These are phyloP conservation scores for Cerioporus squamosus DNA, from an alignment of 1,284 basidiomycete species.

Conservation along the genomic window DNA sequence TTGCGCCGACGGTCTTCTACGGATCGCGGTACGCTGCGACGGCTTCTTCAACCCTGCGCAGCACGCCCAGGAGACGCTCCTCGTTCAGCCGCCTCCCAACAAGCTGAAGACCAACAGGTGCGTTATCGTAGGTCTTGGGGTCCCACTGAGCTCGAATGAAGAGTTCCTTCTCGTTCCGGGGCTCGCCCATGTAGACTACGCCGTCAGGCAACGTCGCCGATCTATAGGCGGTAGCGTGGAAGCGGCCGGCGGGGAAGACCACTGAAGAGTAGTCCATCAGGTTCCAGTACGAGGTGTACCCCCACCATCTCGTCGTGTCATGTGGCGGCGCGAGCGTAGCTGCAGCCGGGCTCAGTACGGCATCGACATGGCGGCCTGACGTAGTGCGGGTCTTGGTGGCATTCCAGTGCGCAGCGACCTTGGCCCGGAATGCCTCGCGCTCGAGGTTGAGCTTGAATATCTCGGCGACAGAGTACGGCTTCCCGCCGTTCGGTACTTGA, in stretches of 20 bases:
- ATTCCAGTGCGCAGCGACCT: slow-evolving; percentile 58
- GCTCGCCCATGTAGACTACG: slow-evolving; percentile 17
- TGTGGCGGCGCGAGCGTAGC: slow-evolving; percentile 56
- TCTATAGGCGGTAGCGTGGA: slow-evolving; percentile 26
- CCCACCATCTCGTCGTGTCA: slow-evolving; percentile 53
- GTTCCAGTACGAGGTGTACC: slow-evolving; percentile 62
- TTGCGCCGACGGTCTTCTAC: not conserved
- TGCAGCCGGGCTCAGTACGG: slow-evolving; percentile 56
- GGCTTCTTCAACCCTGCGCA: slow-evolving; percentile 46
- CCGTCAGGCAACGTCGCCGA: slow-evolving; percentile 26
- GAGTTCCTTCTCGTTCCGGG: slow-evolving; percentile 45
- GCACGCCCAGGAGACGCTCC: slow-evolving; percentile 50
- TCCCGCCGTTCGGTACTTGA: slow-evolving; percentile 41
- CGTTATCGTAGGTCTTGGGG: slow-evolving; percentile 46
- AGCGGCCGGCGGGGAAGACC: slow-evolving; percentile 54
- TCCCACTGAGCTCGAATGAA: slow-evolving; percentile 48
- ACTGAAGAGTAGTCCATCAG: slow-evolving; percentile 56
- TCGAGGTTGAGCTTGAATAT: slow-evolving; percentile 48
- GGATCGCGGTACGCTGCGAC: slow-evolving; percentile 17
- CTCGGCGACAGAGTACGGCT: slow-evolving; percentile 43
- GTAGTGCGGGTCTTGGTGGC: slow-evolving; percentile 44
- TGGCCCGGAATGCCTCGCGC: slow-evolving; percentile 48
- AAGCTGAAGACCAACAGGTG: slow-evolving; percentile 51
- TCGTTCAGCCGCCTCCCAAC: slow-evolving; percentile 54
- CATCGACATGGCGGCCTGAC: slow-evolving; percentile 59